Percentiles rank a stretch among this genome's conserved stretches.
Evolutionary conservation across 305 asterid species (phyloP).

Genomic region (Fraxinus sp.): DNA sequence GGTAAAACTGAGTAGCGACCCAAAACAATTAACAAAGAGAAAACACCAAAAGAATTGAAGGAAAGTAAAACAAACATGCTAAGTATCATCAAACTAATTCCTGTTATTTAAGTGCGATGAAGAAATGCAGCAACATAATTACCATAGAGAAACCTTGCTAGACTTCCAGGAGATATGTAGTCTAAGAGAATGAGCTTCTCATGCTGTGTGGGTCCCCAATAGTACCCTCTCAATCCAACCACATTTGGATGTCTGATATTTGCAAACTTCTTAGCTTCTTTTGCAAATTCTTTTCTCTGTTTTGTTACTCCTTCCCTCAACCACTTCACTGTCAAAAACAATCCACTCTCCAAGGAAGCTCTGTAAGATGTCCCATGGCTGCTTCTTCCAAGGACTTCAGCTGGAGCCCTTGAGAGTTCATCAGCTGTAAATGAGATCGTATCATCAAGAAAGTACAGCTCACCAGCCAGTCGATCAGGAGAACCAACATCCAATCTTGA

Average conservation of each 20-base stretch:
- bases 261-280: conserved; percentile 92
- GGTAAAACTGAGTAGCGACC: background rate
- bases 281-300: conserved; percentile 92
- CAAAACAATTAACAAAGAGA: background rate
- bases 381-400: conserved; percentile 96
- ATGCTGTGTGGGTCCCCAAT: conserved; percentile 99
- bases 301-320: conserved; percentile 97
- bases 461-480: conserved; percentile 85
- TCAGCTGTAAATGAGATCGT: conserved; percentile 83
- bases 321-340: conserved; percentile 95
- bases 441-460: conserved; percentile 91
- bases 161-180: conserved; percentile 89
- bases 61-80: background rate
- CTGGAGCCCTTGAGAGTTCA: conserved; percentile 93
- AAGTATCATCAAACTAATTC: background rate
- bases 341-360: conserved; percentile 78
- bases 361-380: conserved; percentile 94
- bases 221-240: conserved; percentile 95
- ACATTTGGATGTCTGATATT: conserved; percentile 94
- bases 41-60: background rate
- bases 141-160: conserved; percentile 90
- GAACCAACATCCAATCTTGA: conserved; percentile 78
- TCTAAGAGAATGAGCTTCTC: conserved; percentile 95
- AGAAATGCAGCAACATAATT: conserved; percentile 20
- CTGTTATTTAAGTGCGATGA: background rate